Evolutionary conservation across 2,329 filamentous ascomycete species (phyloP), one percentile per base, ranked within the genome.

Genomic region (Fusarium devonianum): DNA sequence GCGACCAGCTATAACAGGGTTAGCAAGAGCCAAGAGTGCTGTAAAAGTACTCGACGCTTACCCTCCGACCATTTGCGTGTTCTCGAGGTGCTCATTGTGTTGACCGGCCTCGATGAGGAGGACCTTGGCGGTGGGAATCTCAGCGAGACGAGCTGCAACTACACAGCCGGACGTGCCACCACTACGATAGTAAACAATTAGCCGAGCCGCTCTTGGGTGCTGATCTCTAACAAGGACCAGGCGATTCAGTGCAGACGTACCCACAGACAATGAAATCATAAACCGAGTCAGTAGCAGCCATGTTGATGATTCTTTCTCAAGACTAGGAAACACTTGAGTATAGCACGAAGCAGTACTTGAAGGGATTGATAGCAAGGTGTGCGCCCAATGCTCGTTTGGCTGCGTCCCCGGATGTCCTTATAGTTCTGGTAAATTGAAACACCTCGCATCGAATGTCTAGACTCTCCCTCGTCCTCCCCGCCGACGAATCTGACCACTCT

Each of bases 31-130:
- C 23, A 4, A 7, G 9, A 3, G 10, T 17, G 8, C n/a, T 4
- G 13, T 10, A 12, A 8, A 8, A 5, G 4, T 4, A 8, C 11
- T 5, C 2, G 8, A 21, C 6, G 58, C 69, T 62, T 64, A 77
- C 69, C 76, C 78, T 45, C 78, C 78, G 5, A 72, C 71, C 78
- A 81, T 81, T 42, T 79, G 71, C 3, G 76, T 74, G 42, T 77
- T 79, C 33, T 79, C 77, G 0, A 80, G 66, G 25, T 78, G 59
- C 47, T 71, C 67, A 48, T 71, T 74, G 48, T 75, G 69, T 14
- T 69, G 60, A 7, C 71, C 71, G n/a, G 71, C 71, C 45, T 74
- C 71, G 18, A 74, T 65, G 9, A 74, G 58, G 1, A 73, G 64
- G 7, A 74, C 63, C 26, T 50, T 67, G 11, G 57, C 49, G 9